Conservation (phyloP, 108 stramenopile genomes). For the Nitzschia sp. region DNA sequence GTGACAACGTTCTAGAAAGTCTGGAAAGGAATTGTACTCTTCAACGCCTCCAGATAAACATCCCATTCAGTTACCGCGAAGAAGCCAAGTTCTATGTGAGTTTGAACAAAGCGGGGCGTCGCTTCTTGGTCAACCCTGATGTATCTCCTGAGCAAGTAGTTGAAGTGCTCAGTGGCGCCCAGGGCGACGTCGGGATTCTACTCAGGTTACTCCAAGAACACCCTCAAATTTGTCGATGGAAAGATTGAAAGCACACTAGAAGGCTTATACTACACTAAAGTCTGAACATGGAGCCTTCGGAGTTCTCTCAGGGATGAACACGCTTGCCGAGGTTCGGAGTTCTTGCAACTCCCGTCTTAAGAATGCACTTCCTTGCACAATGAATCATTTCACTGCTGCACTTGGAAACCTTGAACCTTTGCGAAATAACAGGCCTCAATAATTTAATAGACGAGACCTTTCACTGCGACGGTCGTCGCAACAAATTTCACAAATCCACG, state of each 20-base stretch:
- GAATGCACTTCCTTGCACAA: too few species aligned
- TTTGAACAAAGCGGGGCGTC: conserved; percentile 13
- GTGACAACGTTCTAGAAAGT: not conserved
- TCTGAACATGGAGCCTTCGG: too few species aligned
- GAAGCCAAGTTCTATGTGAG: conserved; percentile 5
- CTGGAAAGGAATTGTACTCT: conserved; percentile 8
- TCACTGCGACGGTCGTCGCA: conserved; percentile 24
- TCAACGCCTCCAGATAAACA: not conserved
- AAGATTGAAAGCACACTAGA: not conserved
- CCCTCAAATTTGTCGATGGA: conserved; percentile 3
- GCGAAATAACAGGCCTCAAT: not conserved
- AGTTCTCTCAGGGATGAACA: too few species aligned
- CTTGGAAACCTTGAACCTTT: too few species aligned
- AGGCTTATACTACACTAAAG: too few species aligned
- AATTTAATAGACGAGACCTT: not conserved
- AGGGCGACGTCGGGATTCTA: conserved; percentile 10
- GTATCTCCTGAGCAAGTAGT: not conserved
- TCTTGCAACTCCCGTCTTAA: too few species aligned
- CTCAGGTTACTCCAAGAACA: conserved; percentile 6
- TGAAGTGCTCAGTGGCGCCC: not conserved
- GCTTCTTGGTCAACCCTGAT: not conserved
- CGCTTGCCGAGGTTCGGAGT: too few species aligned
- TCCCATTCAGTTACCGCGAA: not conserved
- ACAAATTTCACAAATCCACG: conserved; percentile 33
- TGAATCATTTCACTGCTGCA: too few species aligned